These are phyloP conservation scores for Lithospermum erythrorhizon DNA, from an alignment of 257 asterid genomes.

Conservation along the genomic window DNA sequence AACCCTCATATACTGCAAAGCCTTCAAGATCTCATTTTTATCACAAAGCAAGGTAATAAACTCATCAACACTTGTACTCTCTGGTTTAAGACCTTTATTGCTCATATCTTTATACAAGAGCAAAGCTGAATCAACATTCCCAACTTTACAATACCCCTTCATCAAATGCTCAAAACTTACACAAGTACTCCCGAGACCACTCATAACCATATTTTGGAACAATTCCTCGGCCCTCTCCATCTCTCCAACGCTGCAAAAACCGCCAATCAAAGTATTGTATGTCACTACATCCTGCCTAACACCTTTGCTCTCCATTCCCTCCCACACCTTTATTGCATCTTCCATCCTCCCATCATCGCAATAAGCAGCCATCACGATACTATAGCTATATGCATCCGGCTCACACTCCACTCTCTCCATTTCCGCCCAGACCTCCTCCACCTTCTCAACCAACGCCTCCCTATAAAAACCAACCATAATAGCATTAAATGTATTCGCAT, in stretches of 20 bases:
- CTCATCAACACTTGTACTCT: conserved; percentile 37
- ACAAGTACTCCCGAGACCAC: conserved; percentile 48
- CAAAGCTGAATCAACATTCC: conserved; percentile 34
- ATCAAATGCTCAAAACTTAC: conserved; percentile 62
- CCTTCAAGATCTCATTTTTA: conserved; percentile 26
- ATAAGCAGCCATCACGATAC: conserved; percentile 47
- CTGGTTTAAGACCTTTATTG: conserved; percentile 41
- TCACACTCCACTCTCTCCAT: conserved; percentile 27
- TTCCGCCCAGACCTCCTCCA: conserved; percentile 67
- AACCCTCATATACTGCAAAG: conserved; percentile 28
- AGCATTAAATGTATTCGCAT: conserved; percentile 40
- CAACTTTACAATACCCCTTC: conserved; percentile 46
- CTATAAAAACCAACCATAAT: conserved; percentile 67
- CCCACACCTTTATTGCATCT: conserved; percentile 51
- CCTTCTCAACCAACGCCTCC: conserved; percentile 56
- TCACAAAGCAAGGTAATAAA: conserved; percentile 40
- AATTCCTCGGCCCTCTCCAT: conserved; percentile 58
- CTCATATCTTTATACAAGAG: conserved; percentile 53
- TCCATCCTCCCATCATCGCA: conserved; percentile 45
- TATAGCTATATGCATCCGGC: conserved; percentile 53
- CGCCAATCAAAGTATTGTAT: conserved; percentile 59
- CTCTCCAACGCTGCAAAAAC: conserved; percentile 51
- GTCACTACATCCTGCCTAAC: conserved; percentile 40
- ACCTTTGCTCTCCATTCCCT: conserved; percentile 39
- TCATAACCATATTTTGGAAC: conserved; percentile 48